Evolutionary conservation across 192 early-diverging fungal genomes (phyloP).

Genomic region (Pilaira anomala): DNA sequence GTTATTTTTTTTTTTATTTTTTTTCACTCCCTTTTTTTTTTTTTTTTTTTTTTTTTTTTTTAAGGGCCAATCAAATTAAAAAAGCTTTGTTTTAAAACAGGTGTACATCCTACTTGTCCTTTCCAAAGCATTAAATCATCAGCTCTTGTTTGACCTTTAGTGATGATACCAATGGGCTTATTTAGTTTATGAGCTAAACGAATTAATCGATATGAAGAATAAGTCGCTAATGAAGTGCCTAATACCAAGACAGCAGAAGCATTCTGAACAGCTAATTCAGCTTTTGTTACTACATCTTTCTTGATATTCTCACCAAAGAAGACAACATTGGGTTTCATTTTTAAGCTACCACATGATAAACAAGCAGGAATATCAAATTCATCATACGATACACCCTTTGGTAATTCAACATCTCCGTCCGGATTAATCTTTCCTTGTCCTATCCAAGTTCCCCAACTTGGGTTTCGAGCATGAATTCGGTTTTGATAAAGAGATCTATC

Average conservation of each 20-base stretch:
- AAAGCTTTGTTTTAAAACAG: slow-evolving; percentile 29
- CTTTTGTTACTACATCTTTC: slow-evolving; percentile 42
- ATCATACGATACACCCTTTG: slow-evolving; percentile 50
- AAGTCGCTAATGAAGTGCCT: slow-evolving; percentile 81
- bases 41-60: slow-evolving; percentile 7
- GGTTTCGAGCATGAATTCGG: slow-evolving; percentile 64
- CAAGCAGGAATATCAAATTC: slow-evolving; percentile 76
- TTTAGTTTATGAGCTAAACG: slow-evolving; percentile 57
- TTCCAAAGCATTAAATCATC: slow-evolving; percentile 55
- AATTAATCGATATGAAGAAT: slow-evolving; percentile 76
- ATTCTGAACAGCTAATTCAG: slow-evolving; percentile 58
- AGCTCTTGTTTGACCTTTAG: slow-evolving; percentile 73
- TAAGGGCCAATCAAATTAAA: slow-evolving; percentile 5
- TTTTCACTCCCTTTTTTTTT: not conserved
- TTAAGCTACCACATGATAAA: slow-evolving; percentile 52
- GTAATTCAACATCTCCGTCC: slow-evolving; percentile 80
- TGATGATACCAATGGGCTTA: slow-evolving; percentile 65
- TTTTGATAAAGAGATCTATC: slow-evolving; percentile 63
- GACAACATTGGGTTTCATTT: slow-evolving; percentile 76
- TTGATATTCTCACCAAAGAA: slow-evolving; percentile 91
- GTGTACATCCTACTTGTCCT: slow-evolving; percentile 41
- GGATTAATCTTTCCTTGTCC: slow-evolving; percentile 54
- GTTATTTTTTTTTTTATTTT: slow-evolving; percentile 1
- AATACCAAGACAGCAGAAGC: slow-evolving; percentile 68
- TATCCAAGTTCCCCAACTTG: slow-evolving; percentile 41